phyloP scores from a whole-genome alignment of 2,329 filamentous ascomycete genomes.

The Immersiporthe knoxdaviesiana region DNA sequence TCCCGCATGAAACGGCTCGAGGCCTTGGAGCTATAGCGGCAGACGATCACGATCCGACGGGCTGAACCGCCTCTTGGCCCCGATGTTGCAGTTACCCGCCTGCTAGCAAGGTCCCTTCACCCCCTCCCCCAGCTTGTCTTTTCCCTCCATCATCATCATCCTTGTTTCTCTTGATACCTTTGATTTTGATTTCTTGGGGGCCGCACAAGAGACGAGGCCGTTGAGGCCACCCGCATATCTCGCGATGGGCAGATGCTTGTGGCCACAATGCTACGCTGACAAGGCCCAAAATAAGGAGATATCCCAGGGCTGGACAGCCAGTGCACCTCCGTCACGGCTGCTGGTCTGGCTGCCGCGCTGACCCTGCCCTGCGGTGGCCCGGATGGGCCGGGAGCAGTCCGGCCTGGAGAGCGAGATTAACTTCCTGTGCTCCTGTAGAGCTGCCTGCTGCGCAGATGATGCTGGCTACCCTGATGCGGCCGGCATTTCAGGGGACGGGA shows the following conservation, averaged over 20 bases:
- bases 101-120: slow-evolving; percentile 1
- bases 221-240: not conserved
- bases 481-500: not conserved
- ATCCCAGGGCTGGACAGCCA: not conserved
- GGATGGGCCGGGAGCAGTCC: not conserved
- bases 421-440: not conserved
- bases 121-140: not conserved
- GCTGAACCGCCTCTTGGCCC: slow-evolving; percentile 2
- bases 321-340: not conserved
- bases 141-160: not conserved
- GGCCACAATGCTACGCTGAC: not conserved
- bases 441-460: slow-evolving; percentile 2
- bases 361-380: not conserved
- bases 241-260: not conserved
- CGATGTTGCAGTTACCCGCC: not conserved
- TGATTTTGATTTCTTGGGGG: not conserved
- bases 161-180: too few species aligned
- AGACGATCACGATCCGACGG: not conserved
- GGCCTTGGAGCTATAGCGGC: not conserved
- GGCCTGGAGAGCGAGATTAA: not conserved
- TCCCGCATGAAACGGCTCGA: slow-evolving; percentile 3
- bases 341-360: not conserved
- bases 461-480: not conserved
- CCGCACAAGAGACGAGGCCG: not conserved
- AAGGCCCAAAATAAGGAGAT: not conserved